Base-by-base conservation (phyloP, 2,329 filamentous ascomycete species). In the Verticillium klebahnii region DNA sequence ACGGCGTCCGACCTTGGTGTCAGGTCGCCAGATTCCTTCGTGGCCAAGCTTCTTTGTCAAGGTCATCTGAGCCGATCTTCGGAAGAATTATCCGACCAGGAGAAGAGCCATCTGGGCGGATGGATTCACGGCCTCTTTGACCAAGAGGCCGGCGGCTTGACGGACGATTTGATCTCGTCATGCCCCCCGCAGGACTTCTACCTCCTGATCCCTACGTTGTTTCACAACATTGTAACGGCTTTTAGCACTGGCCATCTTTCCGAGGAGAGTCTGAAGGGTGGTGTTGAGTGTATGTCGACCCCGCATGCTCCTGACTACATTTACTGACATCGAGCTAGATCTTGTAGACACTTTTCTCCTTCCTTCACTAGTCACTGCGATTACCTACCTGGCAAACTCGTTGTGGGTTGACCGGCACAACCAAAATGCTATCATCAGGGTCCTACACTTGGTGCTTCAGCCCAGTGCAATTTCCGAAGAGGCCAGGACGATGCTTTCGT, bases 181-280 rank as follows among this genome's bases (percentile, higher is more conserved):
- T 95, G 91, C 68, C 87, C 89, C 1, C 92, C 92, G 1, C 91
- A 93, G 69, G 88, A 93, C 45, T 95, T 95, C 71, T 94, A 94
- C 68, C 77, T 91, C 19, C 80, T 95, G 4, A 86, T 93, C 15
- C 89, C 92, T 1, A 89, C 90, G 0, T 77, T 95, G 0, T 93
- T 94, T 70, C 84, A 89, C 66, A 89, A 92, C 67, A 91, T 89
- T 52, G 84, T 92, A 0, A 78, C 89, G 39, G 91, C 90, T 1
- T 87, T 87, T 66, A 84, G 85, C n/a, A 81, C 82, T 1, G 86
- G 86, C 6, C 80, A 85, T 50, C 74, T 96, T 5, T 83, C 83
- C 1, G 85, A 92, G 55, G 89, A 93, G 45, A 85, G 82, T 39
- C 80, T 95, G 0, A 92, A 89, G 71, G 85, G 86, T 14, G 92